These are phyloP conservation scores for Fragilaria crotonensis DNA, from an alignment of 108 stramenopile genomes.

Conservation along the genomic window DNA sequence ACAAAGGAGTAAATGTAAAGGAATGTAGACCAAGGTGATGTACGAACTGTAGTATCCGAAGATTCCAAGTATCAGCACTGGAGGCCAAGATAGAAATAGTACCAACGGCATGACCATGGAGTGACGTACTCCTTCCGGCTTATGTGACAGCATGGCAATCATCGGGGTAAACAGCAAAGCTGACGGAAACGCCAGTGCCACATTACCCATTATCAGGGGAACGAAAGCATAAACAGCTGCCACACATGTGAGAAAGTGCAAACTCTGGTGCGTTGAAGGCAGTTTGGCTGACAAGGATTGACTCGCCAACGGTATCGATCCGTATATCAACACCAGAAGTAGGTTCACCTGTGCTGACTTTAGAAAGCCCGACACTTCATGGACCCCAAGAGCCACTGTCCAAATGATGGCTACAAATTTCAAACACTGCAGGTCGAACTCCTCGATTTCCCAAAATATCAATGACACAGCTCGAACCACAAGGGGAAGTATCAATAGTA, in stretches of 20 bases:
- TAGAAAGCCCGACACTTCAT: background rate
- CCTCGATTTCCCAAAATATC: constrained; percentile 38
- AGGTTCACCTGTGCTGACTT: background rate
- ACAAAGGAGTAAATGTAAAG: constrained; percentile 49
- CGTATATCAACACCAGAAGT: background rate
- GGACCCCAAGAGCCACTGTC: background rate
- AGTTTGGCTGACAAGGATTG: background rate
- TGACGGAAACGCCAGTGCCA: constrained; percentile 63
- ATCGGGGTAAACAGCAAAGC: constrained; percentile 62
- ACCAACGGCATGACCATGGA: background rate
- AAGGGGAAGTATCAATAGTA: constrained; percentile 67
- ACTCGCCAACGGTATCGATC: background rate
- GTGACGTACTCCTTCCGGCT: background rate
- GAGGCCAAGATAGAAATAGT: constrained; percentile 17
- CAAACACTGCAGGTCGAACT: constrained; percentile 32
- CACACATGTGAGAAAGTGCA: constrained; percentile 61
- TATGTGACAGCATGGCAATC: constrained; percentile 38
- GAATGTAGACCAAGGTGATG: constrained; percentile 44
- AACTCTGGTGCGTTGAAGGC: constrained; percentile 14
- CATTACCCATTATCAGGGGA: constrained; percentile 65
- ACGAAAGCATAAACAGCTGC: constrained; percentile 54
- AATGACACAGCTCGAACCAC: constrained; percentile 52
- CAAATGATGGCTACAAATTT: constrained; percentile 17
- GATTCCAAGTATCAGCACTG: constrained; percentile 7
- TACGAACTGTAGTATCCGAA: constrained; percentile 46